phyloP scores from a whole-genome alignment of 208 protist species.

The Trypanosoma platydactyli region DNA sequence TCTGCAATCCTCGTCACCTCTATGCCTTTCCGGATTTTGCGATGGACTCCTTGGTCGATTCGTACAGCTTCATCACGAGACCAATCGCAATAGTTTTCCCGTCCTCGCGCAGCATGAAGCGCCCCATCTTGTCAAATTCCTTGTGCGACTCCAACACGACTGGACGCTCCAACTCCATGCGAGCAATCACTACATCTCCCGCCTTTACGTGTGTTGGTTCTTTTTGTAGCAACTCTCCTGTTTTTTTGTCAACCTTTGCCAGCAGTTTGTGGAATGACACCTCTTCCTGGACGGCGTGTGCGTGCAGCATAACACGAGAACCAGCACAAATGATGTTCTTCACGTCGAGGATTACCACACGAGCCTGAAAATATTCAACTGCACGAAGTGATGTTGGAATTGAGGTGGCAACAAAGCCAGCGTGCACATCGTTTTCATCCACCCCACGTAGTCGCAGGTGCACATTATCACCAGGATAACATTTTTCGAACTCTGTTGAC shows the following conservation, averaged over 20 bases:
- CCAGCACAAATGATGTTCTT: slow-evolving; percentile 95
- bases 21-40: slow-evolving; percentile 37
- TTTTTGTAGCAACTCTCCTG: slow-evolving; percentile 87
- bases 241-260: slow-evolving; percentile 93
- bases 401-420: slow-evolving; percentile 91
- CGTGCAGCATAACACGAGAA: slow-evolving; percentile 93
- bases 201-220: slow-evolving; percentile 93
- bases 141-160: slow-evolving; percentile 94
- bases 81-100: slow-evolving; percentile 92
- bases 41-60: slow-evolving; percentile 76
- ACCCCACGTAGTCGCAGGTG: slow-evolving; percentile 89
- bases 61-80: slow-evolving; percentile 86
- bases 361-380: slow-evolving; percentile 94
- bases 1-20: background rate
- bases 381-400: slow-evolving; percentile 74
- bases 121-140: slow-evolving; percentile 94
- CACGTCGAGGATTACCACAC: slow-evolving; percentile 94
- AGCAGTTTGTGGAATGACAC: slow-evolving; percentile 90
- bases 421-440: slow-evolving; percentile 84
- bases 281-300: slow-evolving; percentile 94
- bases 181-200: slow-evolving; percentile 91
- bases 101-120: slow-evolving; percentile 96
- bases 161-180: slow-evolving; percentile 82
- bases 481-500: slow-evolving; percentile 87
- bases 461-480: slow-evolving; percentile 92